A percentile compares a stretch with the other conserved stretches of the same genome.
Evolutionary conservation across 2,329 filamentous ascomycete genomes (phyloP).

Genomic region (Paraphoma chrysanthemicola): DNA sequence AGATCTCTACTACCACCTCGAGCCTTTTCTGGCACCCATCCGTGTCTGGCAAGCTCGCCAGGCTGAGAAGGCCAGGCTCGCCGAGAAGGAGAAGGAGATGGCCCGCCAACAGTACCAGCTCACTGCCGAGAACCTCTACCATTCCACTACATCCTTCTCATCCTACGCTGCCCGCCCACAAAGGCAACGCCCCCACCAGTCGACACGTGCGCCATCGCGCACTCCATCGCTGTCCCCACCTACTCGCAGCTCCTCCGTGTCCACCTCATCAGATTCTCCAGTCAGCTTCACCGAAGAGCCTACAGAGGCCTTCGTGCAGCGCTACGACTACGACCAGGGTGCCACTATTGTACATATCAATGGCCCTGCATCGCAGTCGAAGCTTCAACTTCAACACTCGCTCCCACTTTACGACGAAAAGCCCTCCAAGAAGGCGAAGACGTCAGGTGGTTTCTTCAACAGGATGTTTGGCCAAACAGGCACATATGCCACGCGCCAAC

Average conservation of each 20-base stretch:
- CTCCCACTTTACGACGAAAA: conserved; percentile 49
- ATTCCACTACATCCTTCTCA: conserved; percentile 41
- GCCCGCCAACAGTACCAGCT: conserved; percentile 47
- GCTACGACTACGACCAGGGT: conserved; percentile 51
- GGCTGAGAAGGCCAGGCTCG: conserved; percentile 61
- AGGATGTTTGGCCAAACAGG: conserved; percentile 42
- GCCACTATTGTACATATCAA: conserved; percentile 55
- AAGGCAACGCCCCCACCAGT: conserved; percentile 32
- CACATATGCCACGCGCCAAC: conserved; percentile 35
- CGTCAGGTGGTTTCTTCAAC: conserved; percentile 48
- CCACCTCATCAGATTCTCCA: conserved; percentile 42
- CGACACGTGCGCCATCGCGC: conserved; percentile 51
- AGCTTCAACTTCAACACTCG: conserved; percentile 43
- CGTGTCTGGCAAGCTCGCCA: conserved; percentile 65
- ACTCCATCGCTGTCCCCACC: conserved; percentile 59
- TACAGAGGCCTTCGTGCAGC: conserved; percentile 43
- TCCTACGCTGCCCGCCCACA: conserved; percentile 40
- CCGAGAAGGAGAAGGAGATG: conserved; percentile 51
- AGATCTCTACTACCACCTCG: conserved; percentile 86
- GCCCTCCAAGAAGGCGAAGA: conserved; percentile 50
- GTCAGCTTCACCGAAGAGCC: conserved; percentile 44
- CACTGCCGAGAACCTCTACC: conserved; percentile 49
- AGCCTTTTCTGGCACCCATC: conserved; percentile 87
- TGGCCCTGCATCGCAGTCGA: conserved; percentile 35
- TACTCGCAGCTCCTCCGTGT: conserved; percentile 48